These are phyloP conservation scores for Cylindrotheca closterium DNA, from an alignment of 108 stramenopile genomes.

Conservation along the genomic window DNA sequence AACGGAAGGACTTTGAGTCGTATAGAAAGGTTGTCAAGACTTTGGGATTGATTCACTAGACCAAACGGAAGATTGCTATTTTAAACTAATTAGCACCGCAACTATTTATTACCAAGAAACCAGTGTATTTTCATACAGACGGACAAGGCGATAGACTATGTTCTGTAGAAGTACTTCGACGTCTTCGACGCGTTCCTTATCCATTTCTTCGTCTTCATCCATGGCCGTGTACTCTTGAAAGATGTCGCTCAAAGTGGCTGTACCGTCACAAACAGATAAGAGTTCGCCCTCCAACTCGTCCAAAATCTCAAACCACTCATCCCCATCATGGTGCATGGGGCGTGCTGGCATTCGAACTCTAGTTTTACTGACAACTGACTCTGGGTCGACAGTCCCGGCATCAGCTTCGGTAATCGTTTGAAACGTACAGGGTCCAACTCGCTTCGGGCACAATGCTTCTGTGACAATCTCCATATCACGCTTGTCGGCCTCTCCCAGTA, in stretches of 20 bases:
- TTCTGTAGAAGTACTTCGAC: constrained; percentile 66
- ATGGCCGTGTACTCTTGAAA: constrained; percentile 65
- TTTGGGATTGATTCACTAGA: constrained; percentile 72
- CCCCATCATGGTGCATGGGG: constrained; percentile 73
- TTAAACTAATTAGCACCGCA: too few relatives aligned
- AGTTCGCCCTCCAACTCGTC: constrained; percentile 88
- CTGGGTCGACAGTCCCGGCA: constrained; percentile 33
- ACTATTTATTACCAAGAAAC: constrained; percentile 66
- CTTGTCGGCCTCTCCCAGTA: constrained; percentile 64
- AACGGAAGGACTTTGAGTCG: constrained; percentile 84
- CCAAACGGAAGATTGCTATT: neutral
- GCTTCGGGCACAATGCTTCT: constrained; percentile 59
- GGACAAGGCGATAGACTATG: constrained; percentile 63
- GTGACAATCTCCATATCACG: constrained; percentile 35
- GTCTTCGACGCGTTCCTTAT: constrained; percentile 34
- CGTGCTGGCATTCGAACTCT: constrained; percentile 77
- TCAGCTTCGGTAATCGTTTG: constrained; percentile 54
- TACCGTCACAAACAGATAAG: constrained; percentile 75
- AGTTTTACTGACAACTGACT: constrained; percentile 41
- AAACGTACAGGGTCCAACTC: constrained; percentile 58
- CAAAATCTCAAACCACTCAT: constrained; percentile 67
- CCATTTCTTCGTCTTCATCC: constrained; percentile 43
- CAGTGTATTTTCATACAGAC: constrained; percentile 77
- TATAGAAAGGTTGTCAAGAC: constrained; percentile 86
- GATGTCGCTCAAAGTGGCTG: constrained; percentile 67